These are phyloP conservation scores for Verticillium tricorpus DNA, from an alignment of 2,329 filamentous ascomycete species.

Conservation along the genomic window DNA sequence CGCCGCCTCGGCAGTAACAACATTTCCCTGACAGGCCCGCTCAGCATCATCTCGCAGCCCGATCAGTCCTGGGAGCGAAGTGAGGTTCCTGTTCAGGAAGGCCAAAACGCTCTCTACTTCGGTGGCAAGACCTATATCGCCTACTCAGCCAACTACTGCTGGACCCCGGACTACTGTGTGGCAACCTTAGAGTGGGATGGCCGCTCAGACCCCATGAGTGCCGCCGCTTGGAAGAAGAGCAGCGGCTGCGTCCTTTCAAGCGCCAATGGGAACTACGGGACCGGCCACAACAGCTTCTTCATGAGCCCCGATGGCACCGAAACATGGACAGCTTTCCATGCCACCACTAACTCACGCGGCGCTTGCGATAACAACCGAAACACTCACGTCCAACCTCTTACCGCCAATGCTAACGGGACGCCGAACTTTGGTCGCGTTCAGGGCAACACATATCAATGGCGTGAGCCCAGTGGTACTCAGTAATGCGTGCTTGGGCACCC, in stretches of 20 bases:
- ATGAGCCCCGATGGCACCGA: constrained; percentile 48
- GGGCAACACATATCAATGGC: constrained; percentile 16
- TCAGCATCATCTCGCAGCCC: constrained; percentile 45
- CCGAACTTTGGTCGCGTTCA: constrained; percentile 43
- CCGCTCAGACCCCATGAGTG: constrained; percentile 36
- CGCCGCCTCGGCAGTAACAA: constrained; percentile 34
- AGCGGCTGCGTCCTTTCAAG: constrained; percentile 44
- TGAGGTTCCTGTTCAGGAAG: constrained; percentile 49
- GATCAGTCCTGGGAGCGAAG: constrained; percentile 46
- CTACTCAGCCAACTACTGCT: constrained; percentile 53
- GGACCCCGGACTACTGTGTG: constrained; percentile 49
- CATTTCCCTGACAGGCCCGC: constrained; percentile 34
- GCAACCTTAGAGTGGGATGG: constrained; percentile 51
- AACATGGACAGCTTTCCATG: constrained; percentile 53
- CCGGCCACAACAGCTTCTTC: constrained; percentile 57
- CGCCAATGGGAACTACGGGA: constrained; percentile 53
- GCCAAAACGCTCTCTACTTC: constrained; percentile 47
- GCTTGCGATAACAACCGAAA: constrained; percentile 50
- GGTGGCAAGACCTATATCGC: constrained; percentile 47
- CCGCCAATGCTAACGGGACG: constrained; percentile 43
- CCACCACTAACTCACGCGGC: constrained; percentile 41
- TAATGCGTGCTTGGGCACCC: background rate
- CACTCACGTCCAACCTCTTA: constrained; percentile 47
- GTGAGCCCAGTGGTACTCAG: constrained; percentile 11
- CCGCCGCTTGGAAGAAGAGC: constrained; percentile 45